These are phyloP conservation scores for Diaporthe amygdali DNA, from an alignment of 2,329 filamentous ascomycete species.

Conservation along the genomic window DNA sequence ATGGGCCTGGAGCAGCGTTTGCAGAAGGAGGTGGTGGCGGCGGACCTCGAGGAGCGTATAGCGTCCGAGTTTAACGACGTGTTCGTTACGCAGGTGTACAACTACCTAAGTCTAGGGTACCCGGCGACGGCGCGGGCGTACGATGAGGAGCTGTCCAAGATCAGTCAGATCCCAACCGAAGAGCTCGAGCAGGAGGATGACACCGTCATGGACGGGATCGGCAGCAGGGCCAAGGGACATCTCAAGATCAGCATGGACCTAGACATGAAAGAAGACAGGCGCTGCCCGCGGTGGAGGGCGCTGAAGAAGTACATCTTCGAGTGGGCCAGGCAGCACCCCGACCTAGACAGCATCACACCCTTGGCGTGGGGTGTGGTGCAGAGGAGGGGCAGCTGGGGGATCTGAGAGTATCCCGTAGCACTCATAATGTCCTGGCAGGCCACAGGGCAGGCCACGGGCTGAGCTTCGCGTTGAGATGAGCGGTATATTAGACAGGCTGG, in stretches of 20 bases:
- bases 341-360: slow-evolving; percentile 65
- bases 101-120: slow-evolving; percentile 93
- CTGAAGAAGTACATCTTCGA: slow-evolving; percentile 83
- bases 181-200: slow-evolving; percentile 77
- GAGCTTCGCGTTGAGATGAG: background rate
- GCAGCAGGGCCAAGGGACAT: slow-evolving; percentile 69
- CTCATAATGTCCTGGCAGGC: background rate
- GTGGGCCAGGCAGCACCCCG: slow-evolving; percentile 88
- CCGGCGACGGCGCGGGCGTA: slow-evolving; percentile 83
- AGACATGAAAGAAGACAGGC: slow-evolving; percentile 51
- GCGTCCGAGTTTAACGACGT: slow-evolving; percentile 75
- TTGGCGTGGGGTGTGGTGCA: slow-evolving; percentile 72
- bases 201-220: slow-evolving; percentile 46
- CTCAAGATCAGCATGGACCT: slow-evolving; percentile 69
- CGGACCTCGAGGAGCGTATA: slow-evolving; percentile 59
- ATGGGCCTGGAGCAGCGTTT: slow-evolving; percentile 58
- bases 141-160: slow-evolving; percentile 84
- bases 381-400: slow-evolving; percentile 75
- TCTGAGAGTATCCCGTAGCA: slow-evolving; percentile 42
- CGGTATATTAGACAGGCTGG: background rate
- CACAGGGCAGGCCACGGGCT: background rate
- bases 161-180: slow-evolving; percentile 70
- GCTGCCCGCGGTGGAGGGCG: slow-evolving; percentile 79
- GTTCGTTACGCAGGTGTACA: slow-evolving; percentile 96
- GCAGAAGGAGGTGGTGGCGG: slow-evolving; percentile 53